These are phyloP conservation scores for Coemansia sp. DNA, from an alignment of 192 early-diverging fungal species.

Conservation along the genomic window DNA sequence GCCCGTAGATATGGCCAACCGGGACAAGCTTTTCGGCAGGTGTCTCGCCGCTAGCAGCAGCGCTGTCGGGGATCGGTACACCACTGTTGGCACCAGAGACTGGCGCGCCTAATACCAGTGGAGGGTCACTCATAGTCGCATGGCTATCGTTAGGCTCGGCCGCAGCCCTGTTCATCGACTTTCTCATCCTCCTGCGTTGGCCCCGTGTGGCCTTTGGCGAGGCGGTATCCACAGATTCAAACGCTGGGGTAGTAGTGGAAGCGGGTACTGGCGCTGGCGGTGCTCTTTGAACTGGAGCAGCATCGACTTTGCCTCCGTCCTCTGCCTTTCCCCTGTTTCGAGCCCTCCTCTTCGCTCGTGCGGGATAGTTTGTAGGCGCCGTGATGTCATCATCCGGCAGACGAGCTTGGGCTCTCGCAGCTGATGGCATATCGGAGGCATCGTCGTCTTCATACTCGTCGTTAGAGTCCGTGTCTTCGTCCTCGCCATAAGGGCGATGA, in stretches of 20 bases:
- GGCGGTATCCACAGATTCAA: not conserved
- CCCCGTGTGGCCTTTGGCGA: slow-evolving; percentile 1
- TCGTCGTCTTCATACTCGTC: slow-evolving; percentile 18
- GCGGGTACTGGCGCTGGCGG: not conserved
- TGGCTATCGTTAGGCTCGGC: not conserved
- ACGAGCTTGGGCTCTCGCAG: not conserved
- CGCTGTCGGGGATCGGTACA: not conserved
- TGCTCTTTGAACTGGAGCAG: not conserved
- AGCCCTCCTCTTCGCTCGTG: not conserved
- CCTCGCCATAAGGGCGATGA: not conserved
- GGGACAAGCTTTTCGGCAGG: not conserved
- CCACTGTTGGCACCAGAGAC: not conserved
- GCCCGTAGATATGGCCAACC: not conserved
- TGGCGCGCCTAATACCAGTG: not conserved
- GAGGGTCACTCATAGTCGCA: not conserved
- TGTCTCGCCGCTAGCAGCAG: not conserved
- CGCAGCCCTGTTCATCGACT: not conserved
- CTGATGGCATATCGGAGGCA: not conserved
- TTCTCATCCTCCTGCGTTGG: slow-evolving; percentile 7
- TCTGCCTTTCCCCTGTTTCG: slow-evolving; percentile 3
- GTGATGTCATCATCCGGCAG: not conserved
- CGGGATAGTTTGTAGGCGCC: not conserved
- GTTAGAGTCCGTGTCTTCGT: slow-evolving; percentile 4
- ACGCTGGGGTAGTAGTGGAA: not conserved
- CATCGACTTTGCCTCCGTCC: not conserved